Evolutionary conservation across 2,329 filamentous ascomycete genomes (phyloP), one percentile per base, ranked within the genome.

Genomic region (Pseudocercospora fijiensis): DNA sequence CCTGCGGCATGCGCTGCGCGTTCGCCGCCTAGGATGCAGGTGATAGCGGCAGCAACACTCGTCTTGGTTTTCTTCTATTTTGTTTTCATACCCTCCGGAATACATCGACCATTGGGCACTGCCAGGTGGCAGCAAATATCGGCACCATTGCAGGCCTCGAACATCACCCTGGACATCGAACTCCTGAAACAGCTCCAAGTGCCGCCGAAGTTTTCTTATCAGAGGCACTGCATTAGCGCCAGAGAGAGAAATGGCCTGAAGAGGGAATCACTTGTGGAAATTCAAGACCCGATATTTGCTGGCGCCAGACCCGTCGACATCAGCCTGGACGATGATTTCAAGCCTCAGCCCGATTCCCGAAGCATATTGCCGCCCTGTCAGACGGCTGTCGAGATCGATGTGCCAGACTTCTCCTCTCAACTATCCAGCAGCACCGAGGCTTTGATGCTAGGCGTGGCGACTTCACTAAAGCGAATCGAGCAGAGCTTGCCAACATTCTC

Each of bases 361-460:
- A 63, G 59, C 30, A 53, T 68, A 9, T 60, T 69, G 20, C 69
- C 69, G 33, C 60, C 64, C 3, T 71, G 69, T 16, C 49, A 65
- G 8, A 61, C 43, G 30, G 57, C 64, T 10, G 41, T 63, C 22
- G 55, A 58, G 26, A 60, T 71, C 11, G 59, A 67, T 8, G 69
- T 71, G 1, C 69, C 69, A 7, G 62, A 69, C 18, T 67, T 67
- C 55, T 26, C 53, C 16, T 66, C 61, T 7, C 65, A 62, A 49
- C 47, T 58, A 10, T 45, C 59, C 20, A 41, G 30, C 13, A 62
- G 60, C 58, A 73, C 71, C 13, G 59, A 60, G 22, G 60, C 58
- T 13, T 61, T 73, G 6, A 69, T 73, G 63, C 64, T 73, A 6
- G 71, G 71, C 6, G 64, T 71, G 22, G 70, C 71, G 7, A 73